Evolutionary conservation across 1,284 basidiomycete species (phyloP), one percentile per base, ranked within the genome.

Genomic region (Porodaedalea pini): DNA sequence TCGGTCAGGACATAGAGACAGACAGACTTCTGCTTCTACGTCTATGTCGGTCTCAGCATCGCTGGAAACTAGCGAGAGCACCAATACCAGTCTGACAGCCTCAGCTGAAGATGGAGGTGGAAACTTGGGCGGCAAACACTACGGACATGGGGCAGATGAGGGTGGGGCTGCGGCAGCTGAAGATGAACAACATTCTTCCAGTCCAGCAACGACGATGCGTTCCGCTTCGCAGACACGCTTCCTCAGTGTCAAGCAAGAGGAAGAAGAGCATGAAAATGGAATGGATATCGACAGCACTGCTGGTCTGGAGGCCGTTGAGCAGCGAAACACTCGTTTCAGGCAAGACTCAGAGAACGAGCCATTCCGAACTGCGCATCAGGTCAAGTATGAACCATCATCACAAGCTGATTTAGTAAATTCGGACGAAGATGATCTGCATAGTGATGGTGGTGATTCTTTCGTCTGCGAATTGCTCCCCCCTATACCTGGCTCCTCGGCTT

Each of bases 21-120:
- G 51, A 29, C 39, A 55, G n/a, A 13, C 39, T 15, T 59, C 48
- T 10, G 53, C 57, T 15, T 45, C 53, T 3, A 59, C 56, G 8
- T 36, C 31, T 15, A 41, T 29, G 19, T 25, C 48, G 21, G 25
- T 31, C 23, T 40, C 54, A 21, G 27, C 37, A 13, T 56, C 54
- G 21, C 23, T 37, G 6, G 32, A 4, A 7, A 43, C 48, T n/a
- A 52, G 19, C 32, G 27, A 36, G 47, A 29, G 54, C n/a, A 39
- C 21, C 4, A 41, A 11, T 37, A 43, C 36, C 31, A 19, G 19
- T 40, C 10, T 43, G 27, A 41, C 32, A 23, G 10, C 45, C n/a
- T 15, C 32, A 7, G 49, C 31, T 21, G 29, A 17, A 47, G 31
- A 8, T 47, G 15, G 17, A 2, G 31, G 15, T 34, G 45, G 21